Evolutionary conservation across 2,329 filamentous ascomycete genomes (phyloP), one percentile per base, ranked within the genome.

Genomic region (Paraphaeosphaeria minitans): DNA sequence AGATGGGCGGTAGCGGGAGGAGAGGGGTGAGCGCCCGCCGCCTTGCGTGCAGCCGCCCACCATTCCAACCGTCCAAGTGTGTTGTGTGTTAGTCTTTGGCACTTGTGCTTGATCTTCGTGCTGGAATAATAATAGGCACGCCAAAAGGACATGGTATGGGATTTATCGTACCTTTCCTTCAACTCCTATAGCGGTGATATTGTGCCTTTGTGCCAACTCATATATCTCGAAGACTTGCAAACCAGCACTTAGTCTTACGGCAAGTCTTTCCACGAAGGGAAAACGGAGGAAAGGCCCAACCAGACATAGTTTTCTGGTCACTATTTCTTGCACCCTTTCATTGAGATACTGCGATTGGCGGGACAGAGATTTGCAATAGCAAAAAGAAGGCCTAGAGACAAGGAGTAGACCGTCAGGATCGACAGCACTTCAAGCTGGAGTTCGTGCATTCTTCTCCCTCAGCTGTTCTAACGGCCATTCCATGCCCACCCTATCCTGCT

Each of bases 391-490:
- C n/a, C n/a, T 6, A 27, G 24, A 3, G 24, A 27, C 3, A 27
- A 3, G 5, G n/a, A 39, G 5, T n/a, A 39, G 37, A n/a, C 37
- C 9, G 8, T 39, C 19, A 10, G 29, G 4, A 27, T 49, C 54
- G 27, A 48, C 9, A 52, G 47, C 8, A 22, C 16, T 48, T 48
- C 27, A 48, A 7, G 22, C 16, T 19, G 45, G 14, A 19, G 45
- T 48, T 9, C 12, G 9, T n/a, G 27, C 27, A 4, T 9, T 7
- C n/a, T 35, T 52, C 13, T 19, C 19, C 24, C 14, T 49, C 24
- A 56, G 22, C 47, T 33, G 31, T 22, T 56, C 53, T 22, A 19
- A 49, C 10, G 53, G 53, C 53, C 53, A 56, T 12, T 50, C 21
- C 39, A 56, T n/a, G 4, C 45, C 53, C 21, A 10, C 37, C 3